Evolutionary conservation across 306 rosid genomes (phyloP).

Genomic region (Cercis canadensis): DNA sequence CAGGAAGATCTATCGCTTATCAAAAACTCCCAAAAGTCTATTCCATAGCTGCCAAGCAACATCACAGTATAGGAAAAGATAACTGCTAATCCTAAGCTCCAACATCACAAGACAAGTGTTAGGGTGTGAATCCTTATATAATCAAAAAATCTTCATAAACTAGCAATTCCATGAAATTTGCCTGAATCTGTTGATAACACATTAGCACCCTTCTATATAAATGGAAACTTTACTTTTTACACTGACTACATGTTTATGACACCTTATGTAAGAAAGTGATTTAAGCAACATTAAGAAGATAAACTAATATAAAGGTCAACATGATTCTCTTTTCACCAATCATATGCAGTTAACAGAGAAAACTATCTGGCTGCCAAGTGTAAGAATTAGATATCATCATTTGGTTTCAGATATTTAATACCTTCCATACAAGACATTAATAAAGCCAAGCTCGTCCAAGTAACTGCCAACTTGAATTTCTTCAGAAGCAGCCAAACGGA

Average conservation of each 20-base stretch:
- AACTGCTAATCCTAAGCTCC: too few relatives aligned
- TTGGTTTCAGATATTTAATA: slow-evolving; percentile 42
- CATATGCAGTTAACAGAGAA: not conserved
- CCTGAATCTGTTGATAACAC: too few relatives aligned
- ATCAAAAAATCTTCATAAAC: not conserved
- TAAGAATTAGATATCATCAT: slow-evolving; percentile 23
- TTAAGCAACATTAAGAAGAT: slow-evolving; percentile 13
- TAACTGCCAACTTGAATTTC: slow-evolving; percentile 52
- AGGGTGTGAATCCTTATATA: not conserved
- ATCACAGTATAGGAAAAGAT: too few relatives aligned
- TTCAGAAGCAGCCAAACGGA: slow-evolving; percentile 47
- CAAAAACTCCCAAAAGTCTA: too few relatives aligned
- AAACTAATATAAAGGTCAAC: slow-evolving; percentile 12
- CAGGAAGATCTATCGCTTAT: too few relatives aligned
- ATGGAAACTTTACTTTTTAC: not conserved
- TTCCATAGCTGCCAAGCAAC: too few relatives aligned
- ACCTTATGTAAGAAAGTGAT: slow-evolving; percentile 29
- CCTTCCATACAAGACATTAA: slow-evolving; percentile 87
- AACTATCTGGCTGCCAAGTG: not conserved
- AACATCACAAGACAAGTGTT: too few relatives aligned
- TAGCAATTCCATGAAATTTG: not conserved
- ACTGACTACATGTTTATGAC: not conserved
- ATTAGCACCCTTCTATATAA: not conserved
- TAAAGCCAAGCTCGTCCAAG: slow-evolving; percentile 65
- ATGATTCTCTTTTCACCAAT: not conserved